phyloP scores from a whole-genome alignment of 257 asterid species.

The Echium plantagineum region DNA sequence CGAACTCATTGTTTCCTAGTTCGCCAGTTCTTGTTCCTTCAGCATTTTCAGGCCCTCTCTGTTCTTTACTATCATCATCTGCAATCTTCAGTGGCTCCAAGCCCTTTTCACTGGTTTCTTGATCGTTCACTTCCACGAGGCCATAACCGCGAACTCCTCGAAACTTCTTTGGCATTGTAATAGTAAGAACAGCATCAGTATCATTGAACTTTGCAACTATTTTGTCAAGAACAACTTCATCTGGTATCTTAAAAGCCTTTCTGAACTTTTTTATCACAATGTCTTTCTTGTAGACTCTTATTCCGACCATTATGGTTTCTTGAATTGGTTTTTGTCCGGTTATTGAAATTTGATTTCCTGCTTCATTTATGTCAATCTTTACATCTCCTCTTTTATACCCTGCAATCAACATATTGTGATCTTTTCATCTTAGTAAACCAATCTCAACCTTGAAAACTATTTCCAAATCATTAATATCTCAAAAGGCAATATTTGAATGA shows the following conservation, averaged over 20 bases:
- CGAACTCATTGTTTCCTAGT: not conserved
- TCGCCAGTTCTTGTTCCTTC: slow-evolving; percentile 3
- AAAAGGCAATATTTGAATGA: too few species aligned
- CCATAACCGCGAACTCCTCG: slow-evolving; percentile 44
- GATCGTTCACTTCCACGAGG: slow-evolving; percentile 51
- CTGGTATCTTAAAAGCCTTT: slow-evolving; percentile 69
- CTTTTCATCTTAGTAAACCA: too few species aligned
- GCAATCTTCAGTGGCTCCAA: slow-evolving; percentile 28
- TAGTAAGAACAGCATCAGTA: slow-evolving; percentile 38
- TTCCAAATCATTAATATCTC: too few species aligned
- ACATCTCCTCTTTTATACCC: slow-evolving; percentile 47
- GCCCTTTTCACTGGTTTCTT: slow-evolving; percentile 21
- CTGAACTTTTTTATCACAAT: slow-evolving; percentile 40
- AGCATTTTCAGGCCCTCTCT: not conserved
- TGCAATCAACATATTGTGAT: slow-evolving; percentile 9
- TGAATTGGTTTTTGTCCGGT: slow-evolving; percentile 46
- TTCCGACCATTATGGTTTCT: slow-evolving; percentile 50
- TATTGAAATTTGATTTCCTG: slow-evolving; percentile 43
- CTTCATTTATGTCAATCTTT: slow-evolving; percentile 67
- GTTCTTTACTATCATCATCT: slow-evolving; percentile 14
- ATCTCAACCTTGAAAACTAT: too few species aligned
- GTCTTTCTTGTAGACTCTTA: slow-evolving; percentile 46
- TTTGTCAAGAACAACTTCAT: slow-evolving; percentile 55
- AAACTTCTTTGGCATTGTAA: slow-evolving; percentile 63
- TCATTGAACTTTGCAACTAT: slow-evolving; percentile 49